Base-by-base conservation (phyloP, 2,329 filamentous ascomycete genomes). In the Claviceps sp. region DNA sequence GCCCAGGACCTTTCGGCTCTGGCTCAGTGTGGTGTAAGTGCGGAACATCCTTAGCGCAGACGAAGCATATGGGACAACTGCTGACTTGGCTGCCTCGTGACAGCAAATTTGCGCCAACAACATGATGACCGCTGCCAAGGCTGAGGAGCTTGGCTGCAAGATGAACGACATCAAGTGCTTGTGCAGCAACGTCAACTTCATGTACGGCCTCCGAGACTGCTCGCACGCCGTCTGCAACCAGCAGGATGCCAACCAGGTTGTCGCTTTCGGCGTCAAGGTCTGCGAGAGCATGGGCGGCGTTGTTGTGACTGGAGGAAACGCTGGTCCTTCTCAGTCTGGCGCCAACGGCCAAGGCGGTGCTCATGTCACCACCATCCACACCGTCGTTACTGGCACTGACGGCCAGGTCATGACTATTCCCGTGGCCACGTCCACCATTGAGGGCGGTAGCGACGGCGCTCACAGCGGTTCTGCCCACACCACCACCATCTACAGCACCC, bases 21-120 rank as follows among this genome's bases (percentile, higher is more conserved):
- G 49, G 70, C 75, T 37, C 53, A 61, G 18, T 81, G 78, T 59
- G 76, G 71, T 64, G 78, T 81, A 74, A 71, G 77, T 30, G 38
- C 42, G 4, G 16, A 26, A 16, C 16, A 6, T 11, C 5, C 24
- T 14, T 3, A 26, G 20, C 20, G 8, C 14, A 16, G 38, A 14
- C 7, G 4, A 2, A 16, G 20, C 42, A 7, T 37, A 3, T 44
- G 7, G 22, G 16, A 9, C 48, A 6, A 9, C 26, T 40, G 22
- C 18, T 43, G 16, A 43, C 11, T 56, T 62, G 22, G 6, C 14
- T 48, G 22, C 9, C 16, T 48, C 34, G 53, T 16, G 24, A n/a
- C n/a, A 80, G 76, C 66, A 64, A 60, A 65, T 60, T 42, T 81
- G 77, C 58, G 67, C 72, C 56, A 63, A 60, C 60, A 75, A 75